Percentiles rank a stretch among this genome's conserved stretches.
Evolutionary conservation across 768 basidiomycete species (phyloP).

Genomic region (Tricholoma furcatifolium): DNA sequence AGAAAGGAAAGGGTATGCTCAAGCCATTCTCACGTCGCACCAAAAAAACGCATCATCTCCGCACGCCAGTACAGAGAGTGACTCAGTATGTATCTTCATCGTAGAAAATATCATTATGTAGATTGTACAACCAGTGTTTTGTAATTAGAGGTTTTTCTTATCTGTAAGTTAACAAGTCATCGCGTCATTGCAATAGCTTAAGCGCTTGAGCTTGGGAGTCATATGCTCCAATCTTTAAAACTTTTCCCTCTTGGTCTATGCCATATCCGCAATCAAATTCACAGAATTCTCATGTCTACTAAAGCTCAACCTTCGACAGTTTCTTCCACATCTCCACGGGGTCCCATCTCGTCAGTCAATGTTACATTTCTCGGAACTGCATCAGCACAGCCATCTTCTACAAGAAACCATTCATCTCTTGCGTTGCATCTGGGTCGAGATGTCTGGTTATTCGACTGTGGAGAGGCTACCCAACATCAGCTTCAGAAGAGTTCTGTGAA

Average conservation of each 20-base stretch:
- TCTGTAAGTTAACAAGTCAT: too few species aligned
- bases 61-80: conserved; percentile 8
- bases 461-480: conserved; percentile 80
- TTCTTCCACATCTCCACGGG: neutral
- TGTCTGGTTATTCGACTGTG: conserved; percentile 86
- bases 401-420: conserved; percentile 75
- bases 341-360: conserved; percentile 35
- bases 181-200: too few species aligned
- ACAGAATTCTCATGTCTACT: neutral
- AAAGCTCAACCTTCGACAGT: neutral
- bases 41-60: conserved; percentile 6
- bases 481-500: conserved; percentile 71
- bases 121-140: neutral
- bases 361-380: conserved; percentile 81
- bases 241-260: neutral
- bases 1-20: conserved; percentile 13
- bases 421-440: conserved; percentile 65
- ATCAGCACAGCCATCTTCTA: conserved; percentile 77
- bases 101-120: neutral
- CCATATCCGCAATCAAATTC: neutral
- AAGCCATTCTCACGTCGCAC: conserved; percentile 12
- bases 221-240: too few species aligned
- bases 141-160: too few species aligned
- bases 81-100: neutral
- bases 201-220: too few species aligned